Evolutionary conservation across 2,329 filamentous ascomycete species (phyloP).

Genomic region (Colletotrichum sp.): DNA sequence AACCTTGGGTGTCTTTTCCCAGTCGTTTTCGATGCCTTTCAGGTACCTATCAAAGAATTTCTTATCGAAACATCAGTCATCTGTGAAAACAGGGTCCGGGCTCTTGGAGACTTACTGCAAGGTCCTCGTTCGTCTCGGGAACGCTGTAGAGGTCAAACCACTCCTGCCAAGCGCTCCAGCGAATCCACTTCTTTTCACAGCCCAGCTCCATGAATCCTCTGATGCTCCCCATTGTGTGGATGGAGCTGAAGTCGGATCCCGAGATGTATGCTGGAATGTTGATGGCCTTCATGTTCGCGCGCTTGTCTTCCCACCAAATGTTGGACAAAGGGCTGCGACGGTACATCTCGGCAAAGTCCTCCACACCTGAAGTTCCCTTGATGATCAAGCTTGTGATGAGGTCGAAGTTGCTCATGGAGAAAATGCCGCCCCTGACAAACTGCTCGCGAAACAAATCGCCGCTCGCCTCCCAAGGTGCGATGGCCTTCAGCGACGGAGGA

Average conservation of each 20-base stretch:
- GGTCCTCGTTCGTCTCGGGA: constrained; percentile 36
- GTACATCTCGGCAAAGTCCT: constrained; percentile 48
- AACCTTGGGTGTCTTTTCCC: constrained; percentile 50
- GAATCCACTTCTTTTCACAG: constrained; percentile 44
- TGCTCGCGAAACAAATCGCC: constrained; percentile 52
- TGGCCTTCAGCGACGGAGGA: constrained; percentile 25
- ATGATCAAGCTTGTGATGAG: constrained; percentile 43
- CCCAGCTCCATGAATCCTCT: constrained; percentile 34
- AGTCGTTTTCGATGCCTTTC: constrained; percentile 46
- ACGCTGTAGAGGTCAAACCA: constrained; percentile 48
- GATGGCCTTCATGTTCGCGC: constrained; percentile 38
- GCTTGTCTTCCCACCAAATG: constrained; percentile 41
- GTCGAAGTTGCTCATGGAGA: constrained; percentile 45
- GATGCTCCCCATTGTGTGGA: constrained; percentile 29
- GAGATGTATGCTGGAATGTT: constrained; percentile 38
- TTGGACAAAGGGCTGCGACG: constrained; percentile 36
- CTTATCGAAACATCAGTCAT: neutral
- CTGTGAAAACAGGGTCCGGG: accelerated
- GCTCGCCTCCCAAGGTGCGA: constrained; percentile 46
- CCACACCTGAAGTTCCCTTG: constrained; percentile 35
- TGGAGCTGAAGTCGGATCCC: constrained; percentile 30
- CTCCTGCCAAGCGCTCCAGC: constrained; percentile 42
- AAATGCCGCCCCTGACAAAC: constrained; percentile 46
- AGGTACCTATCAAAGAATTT: constrained; percentile 44
- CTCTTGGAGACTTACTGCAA: constrained; percentile 23